Conservation (phyloP, 495 filamentous ascomycete genomes). For the Tetracladium marchalianum region DNA sequence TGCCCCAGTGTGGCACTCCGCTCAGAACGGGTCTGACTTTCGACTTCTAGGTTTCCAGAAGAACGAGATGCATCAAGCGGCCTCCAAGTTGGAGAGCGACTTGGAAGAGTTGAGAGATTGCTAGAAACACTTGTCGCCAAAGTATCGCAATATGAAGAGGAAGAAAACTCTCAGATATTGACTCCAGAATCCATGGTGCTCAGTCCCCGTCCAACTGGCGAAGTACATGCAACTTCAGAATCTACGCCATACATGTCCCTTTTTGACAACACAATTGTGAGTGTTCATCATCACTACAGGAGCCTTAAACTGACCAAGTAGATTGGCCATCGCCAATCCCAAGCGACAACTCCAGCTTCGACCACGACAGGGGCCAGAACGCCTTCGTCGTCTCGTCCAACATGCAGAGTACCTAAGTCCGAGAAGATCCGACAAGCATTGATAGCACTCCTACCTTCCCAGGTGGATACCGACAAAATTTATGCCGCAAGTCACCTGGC, state of each 20-base stretch:
- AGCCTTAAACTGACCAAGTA: slow-evolving; percentile 10
- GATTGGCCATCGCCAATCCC: slow-evolving; percentile 17
- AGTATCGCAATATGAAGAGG: slow-evolving; percentile 26
- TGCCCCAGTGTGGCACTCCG: not conserved
- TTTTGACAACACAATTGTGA: slow-evolving; percentile 17
- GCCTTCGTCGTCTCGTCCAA: slow-evolving; percentile 1
- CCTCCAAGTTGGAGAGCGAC: slow-evolving; percentile 29
- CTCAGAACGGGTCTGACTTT: not conserved
- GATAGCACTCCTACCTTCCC: slow-evolving; percentile 25
- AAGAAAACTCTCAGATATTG: slow-evolving; percentile 11
- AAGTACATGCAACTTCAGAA: slow-evolving; percentile 3
- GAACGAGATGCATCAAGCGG: slow-evolving; percentile 24
- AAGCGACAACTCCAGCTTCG: slow-evolving; percentile 6
- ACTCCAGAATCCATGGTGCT: slow-evolving; percentile 24
- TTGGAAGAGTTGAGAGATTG: slow-evolving; percentile 35
- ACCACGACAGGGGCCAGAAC: slow-evolving; percentile 13
- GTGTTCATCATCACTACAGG: not conserved
- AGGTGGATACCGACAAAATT: slow-evolving; percentile 28
- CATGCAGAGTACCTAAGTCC: slow-evolving; percentile 20
- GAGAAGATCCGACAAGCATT: slow-evolving; percentile 23
- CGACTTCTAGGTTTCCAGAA: slow-evolving; percentile 30
- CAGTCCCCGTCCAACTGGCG: slow-evolving; percentile 2
- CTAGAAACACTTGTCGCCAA: slow-evolving; percentile 35
- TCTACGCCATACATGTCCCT: slow-evolving; percentile 15
- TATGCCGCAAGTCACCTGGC: slow-evolving; percentile 17